Conservation (phyloP, 1,284 basidiomycete species). For the Blastosporella zonata region DNA sequence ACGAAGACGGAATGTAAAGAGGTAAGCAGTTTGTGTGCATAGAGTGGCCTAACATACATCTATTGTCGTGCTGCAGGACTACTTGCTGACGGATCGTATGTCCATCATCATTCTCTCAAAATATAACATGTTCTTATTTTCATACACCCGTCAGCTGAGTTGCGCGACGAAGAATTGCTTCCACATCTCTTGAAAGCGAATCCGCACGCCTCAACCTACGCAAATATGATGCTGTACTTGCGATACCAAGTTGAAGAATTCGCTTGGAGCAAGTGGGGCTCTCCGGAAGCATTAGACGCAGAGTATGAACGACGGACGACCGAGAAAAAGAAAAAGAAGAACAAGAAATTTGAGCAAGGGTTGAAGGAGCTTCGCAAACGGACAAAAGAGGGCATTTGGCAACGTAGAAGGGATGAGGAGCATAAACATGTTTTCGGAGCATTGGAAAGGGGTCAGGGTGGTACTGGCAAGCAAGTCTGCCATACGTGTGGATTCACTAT, state of each 20-base stretch:
- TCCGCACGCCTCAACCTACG: conserved; percentile 94
- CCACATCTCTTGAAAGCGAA: conserved; percentile 96
- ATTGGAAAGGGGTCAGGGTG: conserved; percentile 50
- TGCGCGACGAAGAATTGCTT: conserved; percentile 88
- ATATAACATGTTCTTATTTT: neutral
- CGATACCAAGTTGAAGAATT: conserved; percentile 94
- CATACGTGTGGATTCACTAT: conserved; percentile 85
- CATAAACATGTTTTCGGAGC: conserved; percentile 72
- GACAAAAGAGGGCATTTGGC: conserved; percentile 20
- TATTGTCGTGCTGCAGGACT: conserved; percentile 54
- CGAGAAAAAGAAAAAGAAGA: conserved; percentile 54
- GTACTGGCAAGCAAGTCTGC: conserved; percentile 70
- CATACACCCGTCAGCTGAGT: conserved; percentile 60
- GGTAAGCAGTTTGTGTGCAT: conserved; percentile 38
- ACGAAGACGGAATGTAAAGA: conserved; percentile 99
- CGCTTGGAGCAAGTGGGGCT: conserved; percentile 98
- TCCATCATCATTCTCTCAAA: conserved; percentile 10
- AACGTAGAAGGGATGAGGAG: conserved; percentile 13
- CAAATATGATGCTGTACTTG: conserved; percentile 99
- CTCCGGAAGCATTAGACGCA: conserved; percentile 84
- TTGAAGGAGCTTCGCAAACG: conserved; percentile 70
- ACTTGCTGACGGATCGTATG: conserved; percentile 85
- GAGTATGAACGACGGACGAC: conserved; percentile 53
- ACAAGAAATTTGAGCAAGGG: conserved; percentile 90
- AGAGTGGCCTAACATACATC: neutral